phyloP scores from a whole-genome alignment of 495 filamentous ascomycete species.

The Amorphotheca resinae region DNA sequence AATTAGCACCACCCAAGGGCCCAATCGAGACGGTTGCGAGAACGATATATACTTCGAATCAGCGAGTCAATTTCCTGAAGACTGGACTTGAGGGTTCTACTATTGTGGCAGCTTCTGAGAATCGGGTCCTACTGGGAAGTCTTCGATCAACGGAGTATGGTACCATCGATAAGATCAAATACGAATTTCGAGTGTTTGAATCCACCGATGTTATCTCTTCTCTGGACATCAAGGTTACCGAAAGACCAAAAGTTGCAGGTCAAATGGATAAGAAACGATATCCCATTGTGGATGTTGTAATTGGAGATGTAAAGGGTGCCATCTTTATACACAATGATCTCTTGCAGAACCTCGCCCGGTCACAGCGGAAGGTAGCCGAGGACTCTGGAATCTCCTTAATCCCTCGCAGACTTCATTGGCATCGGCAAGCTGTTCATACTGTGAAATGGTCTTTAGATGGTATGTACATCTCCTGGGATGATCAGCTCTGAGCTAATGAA shows the following conservation, averaged over 20 bases:
- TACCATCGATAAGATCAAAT: conserved; percentile 29
- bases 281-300: conserved; percentile 48
- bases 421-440: conserved; percentile 65
- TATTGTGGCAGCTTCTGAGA: conserved; percentile 28
- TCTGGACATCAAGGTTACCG: conserved; percentile 39
- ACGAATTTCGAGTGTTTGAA: conserved; percentile 37
- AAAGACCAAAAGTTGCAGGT: conserved; percentile 9
- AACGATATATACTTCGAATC: conserved; percentile 18
- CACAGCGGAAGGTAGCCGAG: conserved; percentile 1
- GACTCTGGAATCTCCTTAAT: conserved; percentile 12
- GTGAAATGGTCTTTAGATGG: conserved; percentile 87
- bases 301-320: conserved; percentile 62
- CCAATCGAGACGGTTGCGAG: conserved; percentile 15
- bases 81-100: conserved; percentile 19
- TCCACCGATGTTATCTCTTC: conserved; percentile 43
- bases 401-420: conserved; percentile 67
- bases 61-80: conserved; percentile 18
- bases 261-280: conserved; percentile 25
- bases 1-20: conserved; percentile 16
- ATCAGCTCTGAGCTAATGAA: conserved; percentile 1
- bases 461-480: conserved; percentile 30
- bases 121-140: conserved; percentile 27
- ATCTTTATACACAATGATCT: conserved; percentile 71
- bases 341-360: conserved; percentile 35
- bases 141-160: conserved; percentile 19